phyloP scores from a whole-genome alignment of 768 basidiomycete genomes.

The Trametes cingulata region DNA sequence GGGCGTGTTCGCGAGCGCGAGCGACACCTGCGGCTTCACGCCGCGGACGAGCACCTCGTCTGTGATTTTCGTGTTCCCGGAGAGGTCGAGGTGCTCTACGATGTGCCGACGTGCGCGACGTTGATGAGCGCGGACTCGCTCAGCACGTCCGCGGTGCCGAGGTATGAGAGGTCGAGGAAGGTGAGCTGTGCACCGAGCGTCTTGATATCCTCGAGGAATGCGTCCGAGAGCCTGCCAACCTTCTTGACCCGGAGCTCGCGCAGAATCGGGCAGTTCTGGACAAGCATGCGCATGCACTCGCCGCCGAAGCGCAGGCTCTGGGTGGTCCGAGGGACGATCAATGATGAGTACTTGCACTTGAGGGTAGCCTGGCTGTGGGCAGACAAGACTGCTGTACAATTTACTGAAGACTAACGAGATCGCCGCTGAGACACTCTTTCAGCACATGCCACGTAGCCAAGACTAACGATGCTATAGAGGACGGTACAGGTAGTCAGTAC shows the following conservation, averaged over 20 bases:
- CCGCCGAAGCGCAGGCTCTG: slow-evolving; percentile 87
- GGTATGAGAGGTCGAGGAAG: slow-evolving; percentile 70
- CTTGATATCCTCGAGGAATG: slow-evolving; percentile 57
- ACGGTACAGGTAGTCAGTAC: no score
- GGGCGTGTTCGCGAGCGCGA: slow-evolving; percentile 57
- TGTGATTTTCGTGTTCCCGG: slow-evolving; percentile 62
- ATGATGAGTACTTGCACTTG: no score
- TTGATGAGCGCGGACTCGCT: slow-evolving; percentile 55
- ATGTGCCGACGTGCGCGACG: slow-evolving; percentile 53
- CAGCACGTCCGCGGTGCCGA: slow-evolving; percentile 46
- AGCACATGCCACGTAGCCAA: no score
- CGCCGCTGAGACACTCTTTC: no score
- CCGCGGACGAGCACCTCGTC: slow-evolving; percentile 63
- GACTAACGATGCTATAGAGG: no score
- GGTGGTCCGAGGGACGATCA: slow-evolving; percentile 77
- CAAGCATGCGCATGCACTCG: slow-evolving; percentile 60
- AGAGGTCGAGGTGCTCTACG: slow-evolving; percentile 67
- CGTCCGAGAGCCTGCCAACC: slow-evolving; percentile 68
- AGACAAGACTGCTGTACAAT: no score
- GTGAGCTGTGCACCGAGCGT: slow-evolving; percentile 47
- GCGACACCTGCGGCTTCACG: slow-evolving; percentile 50
- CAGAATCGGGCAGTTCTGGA: slow-evolving; percentile 53
- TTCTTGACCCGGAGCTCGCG: slow-evolving; percentile 78
- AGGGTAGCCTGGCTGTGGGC: no score
- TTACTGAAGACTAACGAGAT: no score